phyloP scores from a whole-genome alignment of 805 yeast genomes.

The Candida pseudofarinosa region DNA sequence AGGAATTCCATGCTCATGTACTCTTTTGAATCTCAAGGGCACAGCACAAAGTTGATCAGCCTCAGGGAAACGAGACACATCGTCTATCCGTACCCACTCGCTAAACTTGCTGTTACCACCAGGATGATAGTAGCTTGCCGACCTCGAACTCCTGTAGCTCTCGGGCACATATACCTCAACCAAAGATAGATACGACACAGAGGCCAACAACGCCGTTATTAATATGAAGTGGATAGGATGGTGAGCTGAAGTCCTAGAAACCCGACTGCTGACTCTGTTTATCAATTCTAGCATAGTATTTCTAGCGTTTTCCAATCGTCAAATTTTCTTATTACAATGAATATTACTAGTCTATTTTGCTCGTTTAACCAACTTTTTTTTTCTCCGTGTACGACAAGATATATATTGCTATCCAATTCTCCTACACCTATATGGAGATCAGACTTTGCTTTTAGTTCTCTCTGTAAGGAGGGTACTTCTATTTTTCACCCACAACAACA shows the following conservation, averaged over 20 bases:
- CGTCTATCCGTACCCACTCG: conserved; percentile 50
- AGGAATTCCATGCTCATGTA: conserved; percentile 40
- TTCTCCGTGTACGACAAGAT: background rate
- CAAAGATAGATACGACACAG: conserved; percentile 73
- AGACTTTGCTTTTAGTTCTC: background rate
- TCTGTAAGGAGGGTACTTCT: background rate
- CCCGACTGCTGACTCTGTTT: conserved; percentile 28
- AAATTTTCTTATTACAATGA: background rate
- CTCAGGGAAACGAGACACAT: conserved; percentile 33
- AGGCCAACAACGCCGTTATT: conserved; percentile 65
- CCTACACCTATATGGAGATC: background rate
- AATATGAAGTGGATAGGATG: conserved; percentile 86
- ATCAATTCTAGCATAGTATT: conserved; percentile 27
- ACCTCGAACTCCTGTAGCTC: conserved; percentile 24
- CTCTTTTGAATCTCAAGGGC: conserved; percentile 55
- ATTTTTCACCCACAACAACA: background rate
- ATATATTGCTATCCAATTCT: background rate
- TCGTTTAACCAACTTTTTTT: background rate
- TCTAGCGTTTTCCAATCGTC: background rate
- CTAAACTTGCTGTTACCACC: conserved; percentile 29
- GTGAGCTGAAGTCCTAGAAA: conserved; percentile 63
- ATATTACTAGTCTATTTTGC: background rate
- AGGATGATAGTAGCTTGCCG: conserved; percentile 31
- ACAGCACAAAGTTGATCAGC: conserved; percentile 48
- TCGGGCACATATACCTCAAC: conserved; percentile 62